Conservation (phyloP, 1,284 basidiomycete species). For the Apiotrichum porosum region DNA sequence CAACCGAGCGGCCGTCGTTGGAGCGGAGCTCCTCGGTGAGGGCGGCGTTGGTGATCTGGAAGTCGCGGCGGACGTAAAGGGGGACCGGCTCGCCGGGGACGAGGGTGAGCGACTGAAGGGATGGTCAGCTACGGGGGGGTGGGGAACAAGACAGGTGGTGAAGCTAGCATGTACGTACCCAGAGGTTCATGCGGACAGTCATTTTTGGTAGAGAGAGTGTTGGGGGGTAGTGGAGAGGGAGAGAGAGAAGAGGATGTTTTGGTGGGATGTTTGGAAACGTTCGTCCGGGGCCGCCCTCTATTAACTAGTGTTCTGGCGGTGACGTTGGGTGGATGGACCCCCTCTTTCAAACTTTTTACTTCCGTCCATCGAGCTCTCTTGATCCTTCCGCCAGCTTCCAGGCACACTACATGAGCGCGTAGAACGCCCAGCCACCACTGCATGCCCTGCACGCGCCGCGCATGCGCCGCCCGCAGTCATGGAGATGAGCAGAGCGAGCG, state of each 20-base stretch:
- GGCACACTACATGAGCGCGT: too few relatives aligned
- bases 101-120: conserved; percentile 30
- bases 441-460: too few relatives aligned
- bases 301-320: too few relatives aligned
- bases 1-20: conserved; percentile 62
- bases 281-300: not conserved
- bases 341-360: not conserved
- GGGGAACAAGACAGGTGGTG: not conserved
- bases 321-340: too few relatives aligned
- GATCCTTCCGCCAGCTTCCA: too few relatives aligned
- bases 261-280: not conserved
- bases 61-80: conserved; percentile 63
- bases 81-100: conserved; percentile 53
- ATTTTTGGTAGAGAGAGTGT: conserved; percentile 25
- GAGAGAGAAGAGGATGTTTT: not conserved
- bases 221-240: not conserved
- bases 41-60: conserved; percentile 78
- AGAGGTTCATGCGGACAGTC: conserved; percentile 43
- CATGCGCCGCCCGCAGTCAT: too few relatives aligned
- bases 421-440: too few relatives aligned
- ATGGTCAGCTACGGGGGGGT: not conserved
- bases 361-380: not conserved
- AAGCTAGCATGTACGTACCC: conserved; percentile 27
- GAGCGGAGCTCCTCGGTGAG: conserved; percentile 69
- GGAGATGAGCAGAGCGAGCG: too few relatives aligned